Evolutionary conservation across 2,329 filamentous ascomycete genomes (phyloP), one percentile per base, ranked within the genome.

Genomic region (Stachybotrys echinatus): DNA sequence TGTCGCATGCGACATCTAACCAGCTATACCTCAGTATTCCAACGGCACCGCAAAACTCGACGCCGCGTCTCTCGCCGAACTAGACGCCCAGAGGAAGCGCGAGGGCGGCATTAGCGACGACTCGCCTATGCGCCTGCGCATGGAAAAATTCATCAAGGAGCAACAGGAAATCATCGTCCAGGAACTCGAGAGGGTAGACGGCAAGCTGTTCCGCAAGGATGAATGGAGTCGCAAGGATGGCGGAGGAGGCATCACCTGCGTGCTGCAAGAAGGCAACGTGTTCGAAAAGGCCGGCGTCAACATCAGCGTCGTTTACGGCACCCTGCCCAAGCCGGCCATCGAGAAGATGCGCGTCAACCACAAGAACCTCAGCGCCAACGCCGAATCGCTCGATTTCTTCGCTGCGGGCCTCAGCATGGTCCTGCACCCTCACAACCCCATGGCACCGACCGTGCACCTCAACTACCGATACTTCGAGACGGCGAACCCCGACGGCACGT

Each of bases 391-490:
- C 53, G 89, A 92, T 61, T 99, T 97, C 80, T 99, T 97, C 67
- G 94, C 92, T 19, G 88, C 92, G 2, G 94, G 94, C 5, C 76
- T 99, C 48, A 96, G 91, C 64, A 80, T 99, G 68, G 92, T 99
- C 22, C 76, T 97, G 48, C 94, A 99, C 68, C 94, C 94, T 2
- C 80, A 83, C 61, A 99, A 99, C 71, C 94, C 94, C 45, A 95
- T 96, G 87, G 92, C 92, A 7, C 94, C 94, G 1, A 99, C 94
- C 0, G 94, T 99, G 18, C 94, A 99, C 69, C 79, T 99, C 59
- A 99, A 99, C 76, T 97, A 97, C 76, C 85, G 94, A 50, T 99
- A 99, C 73, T 99, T 99, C 65, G 94, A 99, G 75, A 99, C 94
- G 2, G 88, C 89, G 53, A 88, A 92, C 61, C 81, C 87, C 8